Base-by-base conservation (phyloP, 306 rosid species). In the Alnus glutinosa region DNA sequence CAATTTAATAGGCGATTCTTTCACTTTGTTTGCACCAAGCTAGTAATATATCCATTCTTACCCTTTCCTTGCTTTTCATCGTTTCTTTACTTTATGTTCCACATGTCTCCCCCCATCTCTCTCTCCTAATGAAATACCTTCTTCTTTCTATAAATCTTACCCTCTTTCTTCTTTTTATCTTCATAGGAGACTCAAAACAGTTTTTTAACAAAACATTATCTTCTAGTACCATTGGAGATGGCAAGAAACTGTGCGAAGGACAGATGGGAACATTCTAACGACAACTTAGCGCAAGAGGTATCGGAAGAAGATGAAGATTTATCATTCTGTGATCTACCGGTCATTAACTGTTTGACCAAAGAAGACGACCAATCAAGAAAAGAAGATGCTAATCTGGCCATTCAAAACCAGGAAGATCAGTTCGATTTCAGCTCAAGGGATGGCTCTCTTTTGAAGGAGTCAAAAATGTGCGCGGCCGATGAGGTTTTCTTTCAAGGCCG, bases 401-500 rank as follows among this genome's bases (percentile, higher is more conserved):
- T 12, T 13, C 88, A 87, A 79, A 57, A 66, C 10, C 85, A 76
- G 74, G 86, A 69, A 58, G 78, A 90, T 28, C 95, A 91, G 32
- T 95, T 95, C 52, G 83, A 93, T 75, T 95, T 95, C 61, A 61
- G 76, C 11, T 79, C 88, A 7, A 73, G 80, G 79, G 79, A 75
- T 55, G 85, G 79, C 68, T 67, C 80, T 44, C 69, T 81, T 18
- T 83, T 78, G 49, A 42, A 80, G 9, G 86, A 76, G 9, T 74
- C 87, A 0, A 74, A 85, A 80, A 95, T 95, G 98, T 95, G 98
- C 19, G 83, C 78, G 0, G 99, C 99, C 0, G 99, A 95, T 47
- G 96, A 95, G 42, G 88, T 95, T 23, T 90, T 95, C 87, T 93
- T 89, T 62, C 79, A 80, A 70, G 99, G 99, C 10, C 92, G 89